Evolutionary conservation across 2,329 filamentous ascomycete genomes (phyloP), one percentile per base, ranked within the genome.

Genomic region (Pseudopyrenochaeta lycopersici): DNA sequence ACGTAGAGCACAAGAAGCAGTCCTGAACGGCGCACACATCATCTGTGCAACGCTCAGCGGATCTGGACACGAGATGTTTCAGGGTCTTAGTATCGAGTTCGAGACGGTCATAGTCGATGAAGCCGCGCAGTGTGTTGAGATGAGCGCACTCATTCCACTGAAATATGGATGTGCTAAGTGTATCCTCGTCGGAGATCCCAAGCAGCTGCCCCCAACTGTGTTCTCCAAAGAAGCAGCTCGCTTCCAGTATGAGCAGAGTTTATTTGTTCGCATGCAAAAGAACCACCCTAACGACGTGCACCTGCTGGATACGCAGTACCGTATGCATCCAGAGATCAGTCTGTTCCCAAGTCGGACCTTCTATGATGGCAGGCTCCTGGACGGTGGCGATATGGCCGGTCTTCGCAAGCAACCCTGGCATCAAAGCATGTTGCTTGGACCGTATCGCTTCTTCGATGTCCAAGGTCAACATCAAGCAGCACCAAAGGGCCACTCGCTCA

Each of bases 21-120:
- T 99, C 49, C 85, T 99, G 40, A 90, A 96, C 70, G 88, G 89
- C 20, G 92, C 95, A 1, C 91, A 99, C 76, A 90, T 99, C 46
- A 87, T 99, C 27, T 99, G 95, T 76, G 91, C 94, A 36, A 99
- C 95, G 0, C 86, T 99, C 44, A 97, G 93, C 74, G 95, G 94
- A 67, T 94, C 90, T 75, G 95, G 95, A 3, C 96, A 99, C 70
- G 95, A 99, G 63, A 96, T 98, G 88, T 97, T 99, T 79, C 92
- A 94, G 76, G 90, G 89, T 65, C 79, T 99, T 50, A 93, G 91
- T 66, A 92, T 99, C 46, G 95, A 99, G 75, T 99, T 99, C 64
- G 95, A 99, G 77, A 98, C 95, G 0, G 95, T 99, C 62, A 91
- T 99, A 64, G 97, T 99, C 60, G 95, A 99, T 68, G 95, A 99